A percentile compares a stretch with the other conserved stretches of the same genome.
These are phyloP conservation scores for Dryas alaskensis DNA, from an alignment of 306 rosid species.

Conservation along the genomic window DNA sequence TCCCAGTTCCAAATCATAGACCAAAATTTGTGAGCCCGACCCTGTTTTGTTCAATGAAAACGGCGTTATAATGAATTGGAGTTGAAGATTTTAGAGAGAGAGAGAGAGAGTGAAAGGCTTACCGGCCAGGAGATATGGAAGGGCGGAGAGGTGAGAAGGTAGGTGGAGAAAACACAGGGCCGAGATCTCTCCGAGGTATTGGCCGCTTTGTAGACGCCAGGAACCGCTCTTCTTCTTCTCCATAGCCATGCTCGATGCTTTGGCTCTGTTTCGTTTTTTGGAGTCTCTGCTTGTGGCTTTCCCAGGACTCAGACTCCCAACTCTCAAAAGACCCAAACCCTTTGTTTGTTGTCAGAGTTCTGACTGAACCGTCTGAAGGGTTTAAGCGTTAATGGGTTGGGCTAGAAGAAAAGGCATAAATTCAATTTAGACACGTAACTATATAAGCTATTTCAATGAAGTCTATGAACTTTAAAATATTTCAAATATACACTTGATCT, in stretches of 20 bases:
- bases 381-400: neutral
- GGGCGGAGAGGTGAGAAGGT: constrained; percentile 47
- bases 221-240: constrained; percentile 28
- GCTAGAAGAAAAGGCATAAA: too few species aligned
- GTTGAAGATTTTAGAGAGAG: neutral
- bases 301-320: neutral
- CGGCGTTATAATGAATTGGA: neutral
- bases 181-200: constrained; percentile 86
- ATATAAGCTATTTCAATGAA: too few species aligned
- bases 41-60: constrained; percentile 39
- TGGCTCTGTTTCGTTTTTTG: neutral
- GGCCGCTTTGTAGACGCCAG: constrained; percentile 58
- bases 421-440: too few species aligned
- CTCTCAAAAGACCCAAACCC: neutral
- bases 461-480: too few species aligned
- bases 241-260: constrained; percentile 17
- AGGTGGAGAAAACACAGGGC: constrained; percentile 77
- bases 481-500: too few species aligned
- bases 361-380: neutral
- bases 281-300: neutral
- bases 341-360: neutral
- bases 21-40: constrained; percentile 68
- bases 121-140: constrained; percentile 77
- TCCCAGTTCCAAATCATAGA: constrained; percentile 56
- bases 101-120: neutral